These are phyloP conservation scores for Dichomitus squalens DNA, from an alignment of 1,284 basidiomycete species.

Conservation along the genomic window DNA sequence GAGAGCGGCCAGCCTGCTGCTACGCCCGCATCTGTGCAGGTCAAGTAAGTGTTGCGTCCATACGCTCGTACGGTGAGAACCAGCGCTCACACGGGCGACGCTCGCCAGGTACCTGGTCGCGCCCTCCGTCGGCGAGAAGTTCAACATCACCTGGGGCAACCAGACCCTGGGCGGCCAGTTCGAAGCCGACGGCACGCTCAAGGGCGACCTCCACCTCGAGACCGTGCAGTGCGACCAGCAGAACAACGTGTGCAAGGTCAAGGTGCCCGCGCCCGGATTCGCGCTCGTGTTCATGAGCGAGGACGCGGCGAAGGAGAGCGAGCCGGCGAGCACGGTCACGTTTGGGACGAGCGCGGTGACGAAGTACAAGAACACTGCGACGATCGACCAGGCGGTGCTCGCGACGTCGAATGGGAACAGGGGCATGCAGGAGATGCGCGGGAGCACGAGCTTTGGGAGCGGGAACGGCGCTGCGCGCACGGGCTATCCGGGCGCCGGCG, in stretches of 20 bases:
- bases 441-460: constrained; percentile 51
- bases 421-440: constrained; percentile 37
- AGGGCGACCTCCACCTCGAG: constrained; percentile 51
- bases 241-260: constrained; percentile 56
- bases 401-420: constrained; percentile 55
- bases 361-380: constrained; percentile 46
- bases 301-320: constrained; percentile 41
- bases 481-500: constrained; percentile 9
- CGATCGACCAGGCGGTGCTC: constrained; percentile 37
- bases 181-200: constrained; percentile 62
- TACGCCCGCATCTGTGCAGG: constrained; percentile 48
- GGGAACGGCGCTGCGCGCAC: constrained; percentile 22
- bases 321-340: constrained; percentile 44
- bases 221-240: constrained; percentile 54
- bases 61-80: neutral
- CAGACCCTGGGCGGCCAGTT: constrained; percentile 71
- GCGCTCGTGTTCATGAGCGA: constrained; percentile 74
- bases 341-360: constrained; percentile 58
- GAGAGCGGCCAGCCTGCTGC: constrained; percentile 37
- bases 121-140: constrained; percentile 58
- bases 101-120: constrained; percentile 52
- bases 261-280: constrained; percentile 70
- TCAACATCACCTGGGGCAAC: constrained; percentile 74
- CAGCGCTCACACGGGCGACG: neutral
- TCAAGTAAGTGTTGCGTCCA: constrained; percentile 47